phyloP scores from a whole-genome alignment of 2,329 filamentous ascomycete genomes.

The Meredithiella fracta region DNA sequence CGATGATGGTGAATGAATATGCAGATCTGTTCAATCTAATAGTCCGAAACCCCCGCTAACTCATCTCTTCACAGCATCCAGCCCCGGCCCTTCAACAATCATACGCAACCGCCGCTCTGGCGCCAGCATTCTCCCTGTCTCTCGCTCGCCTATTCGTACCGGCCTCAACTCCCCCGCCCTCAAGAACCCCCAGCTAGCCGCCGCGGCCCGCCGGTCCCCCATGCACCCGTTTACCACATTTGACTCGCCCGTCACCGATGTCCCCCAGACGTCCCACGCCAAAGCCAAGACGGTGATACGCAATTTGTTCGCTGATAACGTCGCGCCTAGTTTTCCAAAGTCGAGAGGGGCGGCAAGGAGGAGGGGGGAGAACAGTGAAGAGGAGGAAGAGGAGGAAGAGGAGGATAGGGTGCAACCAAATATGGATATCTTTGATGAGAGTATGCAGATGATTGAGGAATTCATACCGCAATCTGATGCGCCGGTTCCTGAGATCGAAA shows the following conservation, averaged over 20 bases:
- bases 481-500: slow-evolving; percentile 19
- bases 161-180: slow-evolving; percentile 43
- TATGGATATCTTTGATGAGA: slow-evolving; percentile 25
- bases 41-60: too few species aligned
- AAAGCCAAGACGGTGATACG: slow-evolving; percentile 30
- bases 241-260: not conserved
- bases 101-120: slow-evolving; percentile 34
- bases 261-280: not conserved
- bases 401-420: slow-evolving; percentile 15
- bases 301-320: slow-evolving; percentile 32
- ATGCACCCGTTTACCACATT: not conserved
- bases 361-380: slow-evolving; percentile 12
- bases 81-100: slow-evolving; percentile 36
- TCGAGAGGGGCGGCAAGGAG: not conserved
- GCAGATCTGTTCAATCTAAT: too few species aligned
- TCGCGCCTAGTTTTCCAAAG: slow-evolving; percentile 17
- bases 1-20: slow-evolving; percentile 16
- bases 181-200: slow-evolving; percentile 36
- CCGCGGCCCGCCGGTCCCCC: slow-evolving; percentile 26
- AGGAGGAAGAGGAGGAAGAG: slow-evolving; percentile 17
- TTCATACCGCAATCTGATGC: slow-evolving; percentile 15
- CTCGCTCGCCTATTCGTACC: slow-evolving; percentile 47
- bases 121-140: slow-evolving; percentile 31
- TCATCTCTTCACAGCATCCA: slow-evolving; percentile 27
- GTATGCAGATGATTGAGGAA: slow-evolving; percentile 26